A percentile compares a stretch with the other conserved stretches of the same genome.
These are phyloP conservation scores for Hypoxylon intermedium DNA, from an alignment of 495 filamentous ascomycete genomes.

Conservation along the genomic window DNA sequence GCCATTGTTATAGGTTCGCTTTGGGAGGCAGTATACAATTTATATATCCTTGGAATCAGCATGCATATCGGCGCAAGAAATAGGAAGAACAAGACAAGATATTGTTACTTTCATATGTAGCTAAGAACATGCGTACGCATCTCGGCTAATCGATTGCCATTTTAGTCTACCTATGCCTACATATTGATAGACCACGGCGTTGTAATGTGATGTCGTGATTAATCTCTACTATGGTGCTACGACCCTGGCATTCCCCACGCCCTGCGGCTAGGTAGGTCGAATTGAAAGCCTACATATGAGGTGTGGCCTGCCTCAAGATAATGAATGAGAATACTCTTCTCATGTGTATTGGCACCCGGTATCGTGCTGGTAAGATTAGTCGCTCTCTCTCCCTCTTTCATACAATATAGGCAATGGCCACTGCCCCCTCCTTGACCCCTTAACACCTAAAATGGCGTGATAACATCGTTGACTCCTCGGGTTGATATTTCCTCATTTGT, in stretches of 20 bases:
- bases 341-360: too few relatives aligned
- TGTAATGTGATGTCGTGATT: constrained; percentile 15
- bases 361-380: too few relatives aligned
- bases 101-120: too few relatives aligned
- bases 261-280: background rate
- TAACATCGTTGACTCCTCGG: constrained; percentile 9
- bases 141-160: too few relatives aligned
- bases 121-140: too few relatives aligned
- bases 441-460: constrained; percentile 16
- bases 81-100: too few relatives aligned
- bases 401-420: too few relatives aligned
- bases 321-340: background rate
- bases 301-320: background rate
- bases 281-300: background rate
- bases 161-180: too few relatives aligned
- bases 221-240: constrained; percentile 20
- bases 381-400: too few relatives aligned
- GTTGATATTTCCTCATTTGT: too few relatives aligned
- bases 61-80: too few relatives aligned
- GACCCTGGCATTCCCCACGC: background rate
- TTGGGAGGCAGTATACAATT: background rate
- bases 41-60: background rate
- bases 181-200: background rate
- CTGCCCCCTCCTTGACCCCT: too few relatives aligned
- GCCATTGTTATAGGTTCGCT: background rate